Percentiles rank a stretch among this genome's conserved stretches.
Evolutionary conservation across 768 basidiomycete genomes (phyloP).

Genomic region (Mycena belliarum): DNA sequence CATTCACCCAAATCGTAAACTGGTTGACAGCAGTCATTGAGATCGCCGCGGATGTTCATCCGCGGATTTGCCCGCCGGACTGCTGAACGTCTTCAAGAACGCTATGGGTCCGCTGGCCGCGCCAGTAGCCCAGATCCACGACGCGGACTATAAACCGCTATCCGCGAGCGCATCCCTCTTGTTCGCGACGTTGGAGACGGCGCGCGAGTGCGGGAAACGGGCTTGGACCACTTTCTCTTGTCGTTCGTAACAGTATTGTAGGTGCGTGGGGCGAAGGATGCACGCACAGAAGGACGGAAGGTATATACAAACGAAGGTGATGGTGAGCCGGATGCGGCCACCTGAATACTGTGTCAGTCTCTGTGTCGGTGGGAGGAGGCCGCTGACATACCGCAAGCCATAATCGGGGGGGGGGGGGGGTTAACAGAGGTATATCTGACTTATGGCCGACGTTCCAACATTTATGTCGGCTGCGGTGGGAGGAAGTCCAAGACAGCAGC

Average conservation of each 20-base stretch:
- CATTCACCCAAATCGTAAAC: constrained; percentile 14
- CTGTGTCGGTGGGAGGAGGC: neutral
- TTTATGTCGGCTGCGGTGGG: no score
- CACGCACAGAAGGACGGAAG: neutral
- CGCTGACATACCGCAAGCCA: neutral
- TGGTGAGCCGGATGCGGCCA: neutral
- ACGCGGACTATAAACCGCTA: constrained; percentile 6
- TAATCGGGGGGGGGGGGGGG: neutral
- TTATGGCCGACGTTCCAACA: no score
- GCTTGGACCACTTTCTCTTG: neutral
- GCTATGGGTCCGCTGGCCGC: constrained; percentile 4
- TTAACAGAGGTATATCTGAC: no score
- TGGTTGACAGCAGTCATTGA: constrained; percentile 11
- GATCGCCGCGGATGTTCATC: constrained; percentile 3
- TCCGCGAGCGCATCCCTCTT: neutral
- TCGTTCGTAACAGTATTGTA: neutral
- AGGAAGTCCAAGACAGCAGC: no score
- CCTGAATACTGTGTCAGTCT: neutral
- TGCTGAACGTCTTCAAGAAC: neutral
- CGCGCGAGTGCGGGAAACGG: neutral
- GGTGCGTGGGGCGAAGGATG: no score
- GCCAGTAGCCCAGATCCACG: constrained; percentile 16
- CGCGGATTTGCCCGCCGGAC: neutral
- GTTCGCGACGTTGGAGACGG: neutral
- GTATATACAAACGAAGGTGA: neutral